These are phyloP conservation scores for Lasiodiplodia sp. DNA, from an alignment of 2,329 filamentous ascomycete species.

Conservation along the genomic window DNA sequence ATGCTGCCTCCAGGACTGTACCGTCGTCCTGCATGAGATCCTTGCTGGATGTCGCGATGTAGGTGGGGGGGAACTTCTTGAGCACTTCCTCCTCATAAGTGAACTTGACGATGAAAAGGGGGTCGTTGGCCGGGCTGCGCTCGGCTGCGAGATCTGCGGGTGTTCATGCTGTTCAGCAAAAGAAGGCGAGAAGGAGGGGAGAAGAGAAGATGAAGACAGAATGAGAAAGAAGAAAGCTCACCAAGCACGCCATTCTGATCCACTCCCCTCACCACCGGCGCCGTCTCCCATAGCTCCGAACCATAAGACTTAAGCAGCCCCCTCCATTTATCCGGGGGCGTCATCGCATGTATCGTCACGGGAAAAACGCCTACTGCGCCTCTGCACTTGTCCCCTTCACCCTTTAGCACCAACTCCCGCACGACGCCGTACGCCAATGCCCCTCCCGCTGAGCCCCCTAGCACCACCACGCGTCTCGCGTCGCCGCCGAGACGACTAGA, in stretches of 20 bases:
- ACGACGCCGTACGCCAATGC: slow-evolving; percentile 30
- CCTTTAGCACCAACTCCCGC: neutral
- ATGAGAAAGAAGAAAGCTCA: neutral
- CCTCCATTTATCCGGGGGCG: slow-evolving; percentile 30
- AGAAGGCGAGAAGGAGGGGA: neutral
- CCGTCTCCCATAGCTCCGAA: slow-evolving; percentile 23
- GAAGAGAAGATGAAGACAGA: too few relatives aligned
- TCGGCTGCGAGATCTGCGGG: slow-evolving; percentile 12
- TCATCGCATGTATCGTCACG: slow-evolving; percentile 30
- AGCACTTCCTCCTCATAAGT: slow-evolving; percentile 23
- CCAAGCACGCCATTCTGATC: slow-evolving; percentile 1
- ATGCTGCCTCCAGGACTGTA: slow-evolving; percentile 37
- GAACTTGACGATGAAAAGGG: slow-evolving; percentile 27
- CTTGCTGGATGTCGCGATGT: slow-evolving; percentile 32
- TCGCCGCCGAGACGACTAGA: neutral
- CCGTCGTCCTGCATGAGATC: slow-evolving; percentile 44
- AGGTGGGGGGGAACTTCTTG: slow-evolving; percentile 33
- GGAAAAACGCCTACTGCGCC: slow-evolving; percentile 31
- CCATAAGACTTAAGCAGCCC: slow-evolving; percentile 26
- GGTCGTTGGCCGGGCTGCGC: slow-evolving; percentile 11
- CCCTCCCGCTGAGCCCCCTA: slow-evolving; percentile 34
- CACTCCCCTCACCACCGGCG: slow-evolving; percentile 9
- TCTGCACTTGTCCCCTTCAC: neutral
- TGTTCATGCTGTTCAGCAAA: neutral
- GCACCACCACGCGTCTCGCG: neutral